Evolutionary conservation across 2,329 filamentous ascomycete genomes (phyloP).

Genomic region (Trichoderma brevicompactum): DNA sequence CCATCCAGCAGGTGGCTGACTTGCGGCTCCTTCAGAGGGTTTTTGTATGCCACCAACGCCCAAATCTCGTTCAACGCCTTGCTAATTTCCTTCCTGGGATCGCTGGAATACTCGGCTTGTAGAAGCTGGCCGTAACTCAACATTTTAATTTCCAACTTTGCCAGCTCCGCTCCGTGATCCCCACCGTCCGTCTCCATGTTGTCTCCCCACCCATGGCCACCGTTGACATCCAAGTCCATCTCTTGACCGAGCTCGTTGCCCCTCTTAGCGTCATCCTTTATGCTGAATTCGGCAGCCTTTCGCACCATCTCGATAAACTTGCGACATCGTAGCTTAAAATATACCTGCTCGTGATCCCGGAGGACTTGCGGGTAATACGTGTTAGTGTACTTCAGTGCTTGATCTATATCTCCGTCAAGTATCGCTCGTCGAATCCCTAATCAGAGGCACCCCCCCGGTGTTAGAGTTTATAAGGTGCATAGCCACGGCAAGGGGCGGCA

Average conservation of each 20-base stretch:
- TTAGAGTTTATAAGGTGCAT: constrained; percentile 2
- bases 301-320: constrained; percentile 97
- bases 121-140: constrained; percentile 80
- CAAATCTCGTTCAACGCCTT: constrained; percentile 83
- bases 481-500: neutral
- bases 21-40: constrained; percentile 74
- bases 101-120: constrained; percentile 74
- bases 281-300: constrained; percentile 67
- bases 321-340: constrained; percentile 85
- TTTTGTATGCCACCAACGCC: constrained; percentile 82
- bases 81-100: constrained; percentile 70
- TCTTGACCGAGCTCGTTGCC: constrained; percentile 52
- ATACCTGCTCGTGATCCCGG: constrained; percentile 77
- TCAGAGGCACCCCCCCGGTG: neutral
- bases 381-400: constrained; percentile 80
- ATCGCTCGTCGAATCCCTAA: constrained; percentile 84
- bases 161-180: constrained; percentile 41
- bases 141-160: constrained; percentile 66
- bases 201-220: constrained; percentile 49
- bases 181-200: constrained; percentile 60
- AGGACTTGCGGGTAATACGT: constrained; percentile 81
- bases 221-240: constrained; percentile 61
- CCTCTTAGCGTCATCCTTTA: constrained; percentile 50
- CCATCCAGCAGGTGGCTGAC: constrained; percentile 79
- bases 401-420: constrained; percentile 89